These are phyloP conservation scores for Dactylonectria macrodidyma DNA, from an alignment of 2,329 filamentous ascomycete genomes.

Conservation along the genomic window DNA sequence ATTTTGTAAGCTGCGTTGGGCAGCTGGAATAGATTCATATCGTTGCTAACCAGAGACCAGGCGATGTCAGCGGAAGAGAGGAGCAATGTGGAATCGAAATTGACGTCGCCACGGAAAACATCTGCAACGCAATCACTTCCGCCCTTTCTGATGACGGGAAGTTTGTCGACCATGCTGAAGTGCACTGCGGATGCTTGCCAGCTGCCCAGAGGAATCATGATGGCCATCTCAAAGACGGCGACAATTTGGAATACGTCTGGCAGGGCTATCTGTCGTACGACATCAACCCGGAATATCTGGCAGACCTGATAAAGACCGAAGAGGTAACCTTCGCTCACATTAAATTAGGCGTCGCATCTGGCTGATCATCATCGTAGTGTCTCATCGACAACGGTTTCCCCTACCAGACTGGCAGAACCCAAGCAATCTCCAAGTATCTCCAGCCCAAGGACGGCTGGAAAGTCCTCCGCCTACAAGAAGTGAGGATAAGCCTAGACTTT, in stretches of 20 bases:
- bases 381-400: not conserved
- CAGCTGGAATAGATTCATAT: not conserved
- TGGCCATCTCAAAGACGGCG: not conserved
- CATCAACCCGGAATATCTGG: not conserved
- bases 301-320: not conserved
- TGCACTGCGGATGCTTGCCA: conserved; percentile 18
- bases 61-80: not conserved
- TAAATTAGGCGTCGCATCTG: not conserved
- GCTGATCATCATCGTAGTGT: not conserved
- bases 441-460: conserved; percentile 9
- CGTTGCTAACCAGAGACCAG: not conserved
- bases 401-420: not conserved
- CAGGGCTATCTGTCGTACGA: conserved; percentile 11
- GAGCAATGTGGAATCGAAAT: not conserved
- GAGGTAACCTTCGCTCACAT: not conserved
- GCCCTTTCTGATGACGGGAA: conserved; percentile 10
- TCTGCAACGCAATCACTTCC: conserved; percentile 12
- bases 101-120: conserved; percentile 6
- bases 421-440: conserved; percentile 2
- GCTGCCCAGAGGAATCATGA: conserved; percentile 1
- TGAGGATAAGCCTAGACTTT: not conserved
- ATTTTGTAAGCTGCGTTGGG: not conserved
- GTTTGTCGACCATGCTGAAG: conserved; percentile 7
- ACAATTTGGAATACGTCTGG: not conserved
- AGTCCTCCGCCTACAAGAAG: not conserved